Conservation (phyloP, 495 filamentous ascomycete genomes). For the Lineolata rhizophorae region DNA sequence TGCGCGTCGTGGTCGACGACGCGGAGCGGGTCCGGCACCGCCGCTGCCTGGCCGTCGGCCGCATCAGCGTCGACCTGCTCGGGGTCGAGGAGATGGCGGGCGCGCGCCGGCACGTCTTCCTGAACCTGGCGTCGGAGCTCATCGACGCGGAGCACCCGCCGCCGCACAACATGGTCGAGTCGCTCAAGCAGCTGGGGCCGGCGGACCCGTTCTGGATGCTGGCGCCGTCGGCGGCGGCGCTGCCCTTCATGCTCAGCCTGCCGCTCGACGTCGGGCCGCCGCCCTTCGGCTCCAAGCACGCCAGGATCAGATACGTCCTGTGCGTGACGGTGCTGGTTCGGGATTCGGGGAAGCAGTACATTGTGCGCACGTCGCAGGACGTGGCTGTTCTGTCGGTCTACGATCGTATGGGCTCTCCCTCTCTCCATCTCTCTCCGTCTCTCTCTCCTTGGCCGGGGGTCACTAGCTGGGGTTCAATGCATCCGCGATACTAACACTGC, state of each 20-base stretch:
- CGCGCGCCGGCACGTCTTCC: constrained; percentile 22
- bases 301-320: constrained; percentile 28
- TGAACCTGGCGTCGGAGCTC: constrained; percentile 26
- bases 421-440: too few species aligned
- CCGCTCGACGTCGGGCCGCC: constrained; percentile 32
- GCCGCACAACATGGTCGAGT: constrained; percentile 25
- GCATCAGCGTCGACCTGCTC: constrained; percentile 27
- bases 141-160: constrained; percentile 27
- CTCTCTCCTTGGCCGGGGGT: too few species aligned
- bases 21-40: constrained; percentile 13
- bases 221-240: constrained; percentile 19
- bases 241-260: constrained; percentile 30
- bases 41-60: constrained; percentile 16
- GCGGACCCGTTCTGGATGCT: constrained; percentile 24
- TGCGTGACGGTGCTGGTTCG: constrained; percentile 18
- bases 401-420: constrained; percentile 10
- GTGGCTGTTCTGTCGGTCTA: constrained; percentile 17
- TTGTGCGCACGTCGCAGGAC: constrained; percentile 19
- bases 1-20: constrained; percentile 18
- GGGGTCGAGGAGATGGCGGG: constrained; percentile 27
- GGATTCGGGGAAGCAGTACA: constrained; percentile 19
- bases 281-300: constrained; percentile 28
- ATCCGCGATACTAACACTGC: constrained; percentile 8
- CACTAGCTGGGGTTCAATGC: too few species aligned
- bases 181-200: constrained; percentile 12